phyloP scores from a whole-genome alignment of 768 basidiomycete species.

The Podaxis carcinomalis region DNA sequence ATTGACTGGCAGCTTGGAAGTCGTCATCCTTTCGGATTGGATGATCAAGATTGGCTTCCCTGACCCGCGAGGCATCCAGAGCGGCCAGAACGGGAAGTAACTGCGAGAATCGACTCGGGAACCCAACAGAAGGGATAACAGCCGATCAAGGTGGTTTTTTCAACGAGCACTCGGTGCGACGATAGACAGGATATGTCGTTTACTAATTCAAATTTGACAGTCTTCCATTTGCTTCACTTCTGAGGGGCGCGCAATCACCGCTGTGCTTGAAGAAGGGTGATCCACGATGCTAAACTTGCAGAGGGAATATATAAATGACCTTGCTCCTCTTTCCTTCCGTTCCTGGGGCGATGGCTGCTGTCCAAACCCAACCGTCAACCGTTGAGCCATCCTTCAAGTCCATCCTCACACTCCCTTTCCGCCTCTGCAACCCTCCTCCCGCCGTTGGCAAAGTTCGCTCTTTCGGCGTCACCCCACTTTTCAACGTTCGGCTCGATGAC shows the following conservation, averaged over 20 bases:
- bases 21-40: neutral
- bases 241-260: slow-evolving; percentile 5
- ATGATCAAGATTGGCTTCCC: neutral
- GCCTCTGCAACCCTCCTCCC: slow-evolving; percentile 66
- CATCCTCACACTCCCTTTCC: slow-evolving; percentile 40
- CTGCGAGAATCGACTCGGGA: neutral
- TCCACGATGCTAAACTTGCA: neutral
- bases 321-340: neutral
- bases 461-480: slow-evolving; percentile 62
- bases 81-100: neutral
- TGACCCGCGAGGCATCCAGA: neutral
- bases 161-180: neutral
- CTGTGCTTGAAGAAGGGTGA: neutral
- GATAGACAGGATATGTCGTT: slow-evolving; percentile 9
- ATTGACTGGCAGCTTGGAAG: neutral
- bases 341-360: slow-evolving; percentile 6
- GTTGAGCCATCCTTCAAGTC: slow-evolving; percentile 20
- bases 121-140: neutral
- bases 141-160: neutral
- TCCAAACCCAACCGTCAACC: slow-evolving; percentile 9
- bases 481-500: slow-evolving; percentile 68
- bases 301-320: slow-evolving; percentile 3
- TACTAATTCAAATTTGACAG: neutral
- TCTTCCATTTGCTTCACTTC: neutral
- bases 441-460: slow-evolving; percentile 67